Conservation (phyloP, 306 rosid species). For the Inga oerstediana region DNA sequence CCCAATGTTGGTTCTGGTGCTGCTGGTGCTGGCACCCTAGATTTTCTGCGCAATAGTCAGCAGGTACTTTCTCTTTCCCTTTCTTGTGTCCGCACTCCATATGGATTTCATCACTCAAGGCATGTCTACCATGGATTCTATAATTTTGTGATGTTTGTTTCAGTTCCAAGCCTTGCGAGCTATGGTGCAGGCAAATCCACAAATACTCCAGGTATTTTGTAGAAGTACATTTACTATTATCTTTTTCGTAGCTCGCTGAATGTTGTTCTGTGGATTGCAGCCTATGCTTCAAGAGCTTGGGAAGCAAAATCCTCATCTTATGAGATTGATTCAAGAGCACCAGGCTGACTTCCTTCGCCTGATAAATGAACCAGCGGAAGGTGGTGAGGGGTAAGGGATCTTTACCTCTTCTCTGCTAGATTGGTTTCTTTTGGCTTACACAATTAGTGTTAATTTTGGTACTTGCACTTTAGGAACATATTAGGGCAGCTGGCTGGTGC, state of each 20-base stretch:
- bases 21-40: slow-evolving; percentile 64
- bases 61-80: slow-evolving; percentile 47
- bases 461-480: slow-evolving; percentile 41
- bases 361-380: slow-evolving; percentile 80
- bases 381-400: slow-evolving; percentile 66
- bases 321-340: slow-evolving; percentile 77
- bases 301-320: slow-evolving; percentile 83
- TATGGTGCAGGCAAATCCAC: slow-evolving; percentile 92
- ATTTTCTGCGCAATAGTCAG: slow-evolving; percentile 78
- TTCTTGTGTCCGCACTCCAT: background rate
- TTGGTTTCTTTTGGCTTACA: background rate
- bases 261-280: slow-evolving; percentile 41
- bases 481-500: slow-evolving; percentile 51
- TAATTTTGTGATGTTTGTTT: slow-evolving; percentile 14
- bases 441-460: slow-evolving; percentile 18
- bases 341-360: slow-evolving; percentile 78
- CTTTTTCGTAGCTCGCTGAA: background rate
- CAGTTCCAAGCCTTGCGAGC: slow-evolving; percentile 84
- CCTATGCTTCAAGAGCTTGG: slow-evolving; percentile 94
- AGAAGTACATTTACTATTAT: background rate
- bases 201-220: slow-evolving; percentile 73
- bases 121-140: slow-evolving; percentile 11
- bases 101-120: background rate
- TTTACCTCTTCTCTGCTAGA: background rate
- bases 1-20: slow-evolving; percentile 65